Base-by-base conservation (phyloP, 1,284 basidiomycete genomes). In the Polyporus tsugae region DNA sequence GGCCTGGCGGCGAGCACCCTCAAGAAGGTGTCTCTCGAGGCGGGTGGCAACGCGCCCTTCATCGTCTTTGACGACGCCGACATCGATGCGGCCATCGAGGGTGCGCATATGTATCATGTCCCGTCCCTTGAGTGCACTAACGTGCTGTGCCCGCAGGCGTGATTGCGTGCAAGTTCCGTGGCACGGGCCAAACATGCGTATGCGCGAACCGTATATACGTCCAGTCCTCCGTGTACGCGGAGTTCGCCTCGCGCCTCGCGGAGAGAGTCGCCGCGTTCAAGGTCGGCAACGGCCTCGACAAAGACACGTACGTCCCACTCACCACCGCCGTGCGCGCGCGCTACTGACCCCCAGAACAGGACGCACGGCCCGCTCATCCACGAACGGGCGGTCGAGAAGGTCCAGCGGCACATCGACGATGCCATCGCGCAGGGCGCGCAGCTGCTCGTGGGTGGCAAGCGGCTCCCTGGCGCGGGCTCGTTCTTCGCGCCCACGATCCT, bases 41-140 rank as follows among this genome's bases (percentile, higher is more conserved):
- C 92, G 57, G 94, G 91, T 13, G 97, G 97, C 60, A 99, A 97
- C 72, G 89, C 95, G 0, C 93, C 96, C 0, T 97, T 97, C 81
- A 97, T 98, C 73, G 95, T 99, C 9, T 99, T 99, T 78, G 94
- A 96, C 70, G 98, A 99, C 77, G 97, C 97, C 0, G 92, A 99
- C 78, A 87, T 99, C 63, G 94, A 96, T 69, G 91, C 92, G 64
- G 98, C 98, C 33, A 95, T 99, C n/a, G 91, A 92, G 71, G 90
- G 92, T 91, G 69, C 38, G 78, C 73, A 41, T 38, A 29, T 25
- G 7, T 33, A 2, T 33, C 62, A 15, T 33, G 7, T 13, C 55
- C 38, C 33, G 29, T 53, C 7, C 17, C 5, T 52, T 19, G 15
- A 17, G 11, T 10, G 22, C 55, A 36, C 36, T 70, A 4, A 66